A percentile compares a stretch with the other conserved stretches of the same genome.
These are phyloP conservation scores for Phylloporus sp. DNA, from an alignment of 768 basidiomycete genomes.

Conservation along the genomic window DNA sequence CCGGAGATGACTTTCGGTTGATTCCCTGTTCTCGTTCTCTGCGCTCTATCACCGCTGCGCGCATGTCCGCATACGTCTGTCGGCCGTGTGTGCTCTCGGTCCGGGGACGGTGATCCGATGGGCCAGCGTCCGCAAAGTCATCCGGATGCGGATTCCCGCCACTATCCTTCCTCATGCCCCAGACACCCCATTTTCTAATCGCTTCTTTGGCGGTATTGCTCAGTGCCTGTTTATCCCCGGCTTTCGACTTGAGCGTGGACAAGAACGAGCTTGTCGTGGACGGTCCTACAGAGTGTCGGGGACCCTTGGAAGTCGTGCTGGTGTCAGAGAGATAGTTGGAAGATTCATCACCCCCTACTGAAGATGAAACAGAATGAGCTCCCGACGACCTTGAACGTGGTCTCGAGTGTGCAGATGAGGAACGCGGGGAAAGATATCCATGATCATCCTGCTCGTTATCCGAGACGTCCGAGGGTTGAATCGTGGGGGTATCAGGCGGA, in stretches of 20 bases:
- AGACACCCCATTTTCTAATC: conserved; percentile 89
- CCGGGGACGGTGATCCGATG: conserved; percentile 33
- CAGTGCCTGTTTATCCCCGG: conserved; percentile 78
- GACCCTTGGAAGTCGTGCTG: conserved; percentile 25
- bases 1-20: conserved; percentile 27
- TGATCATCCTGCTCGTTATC: conserved; percentile 19
- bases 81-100: conserved; percentile 39
- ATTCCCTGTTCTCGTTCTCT: conserved; percentile 40
- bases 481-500: conserved; percentile 5
- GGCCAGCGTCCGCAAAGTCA: conserved; percentile 40
- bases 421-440: conserved; percentile 30
- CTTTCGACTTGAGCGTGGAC: conserved; percentile 70
- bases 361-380: conserved; percentile 34
- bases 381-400: conserved; percentile 29
- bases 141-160: conserved; percentile 31
- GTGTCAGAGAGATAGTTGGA: conserved; percentile 33
- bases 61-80: conserved; percentile 67
- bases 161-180: conserved; percentile 60
- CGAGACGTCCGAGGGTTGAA: conserved; percentile 6
- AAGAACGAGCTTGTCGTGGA: conserved; percentile 57
- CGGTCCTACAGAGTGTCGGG: conserved; percentile 40
- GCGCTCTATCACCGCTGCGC: conserved; percentile 70
- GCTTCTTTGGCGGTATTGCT: conserved; percentile 83
- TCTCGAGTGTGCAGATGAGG: conserved; percentile 44
- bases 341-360: conserved; percentile 24